phyloP scores from a whole-genome alignment of 164 flowering plant species.

The grape (Vitis vinifera) region ASM3070453v1 NC_081807.1:1399501-1400000 shows the following conservation, averaged over 20 bases:
- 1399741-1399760: constrained; percentile 53
- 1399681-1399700: constrained; percentile 51
- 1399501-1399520: constrained; percentile 25
- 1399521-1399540: constrained; percentile 25
- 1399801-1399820: neutral
- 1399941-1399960: too few relatives aligned
- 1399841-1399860: too few relatives aligned
- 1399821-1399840: too few relatives aligned
- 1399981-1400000: too few relatives aligned
- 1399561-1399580: constrained; percentile 42
- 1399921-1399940: too few relatives aligned
- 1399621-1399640: constrained; percentile 54
- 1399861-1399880: too few relatives aligned
- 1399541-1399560: constrained; percentile 31
- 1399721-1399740: constrained; percentile 50
- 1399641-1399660: constrained; percentile 48
- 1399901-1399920: too few relatives aligned
- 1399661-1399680: constrained; percentile 40
- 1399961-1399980: too few relatives aligned
- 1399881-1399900: too few relatives aligned
- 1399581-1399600: constrained; percentile 47
- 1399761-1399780: constrained; percentile 38
- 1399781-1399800: constrained; percentile 19
- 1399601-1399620: constrained; percentile 18
- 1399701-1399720: constrained; percentile 52